Base-by-base conservation (phyloP, 1,139 yeast genomes). In the Hanseniaspora sp. region DNA sequence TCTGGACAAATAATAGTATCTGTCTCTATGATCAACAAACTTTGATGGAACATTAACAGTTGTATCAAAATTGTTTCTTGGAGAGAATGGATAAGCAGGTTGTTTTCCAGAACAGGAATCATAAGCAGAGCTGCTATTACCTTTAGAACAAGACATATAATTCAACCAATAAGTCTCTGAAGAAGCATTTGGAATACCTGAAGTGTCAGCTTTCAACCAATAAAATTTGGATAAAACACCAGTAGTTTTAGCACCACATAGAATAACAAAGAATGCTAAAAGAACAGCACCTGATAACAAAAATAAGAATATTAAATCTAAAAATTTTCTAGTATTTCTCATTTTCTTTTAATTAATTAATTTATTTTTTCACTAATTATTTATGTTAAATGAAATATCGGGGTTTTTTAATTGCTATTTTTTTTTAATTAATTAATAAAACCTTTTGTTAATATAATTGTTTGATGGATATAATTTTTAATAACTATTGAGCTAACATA, bases 151-250 rank as follows among this genome's bases (percentile, higher is more conserved):
- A 58, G 73, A 64, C 52, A 76, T 74, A 68, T 84, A 86, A 61
- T 74, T 72, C n/a, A 87, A 83, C 95, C 95, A 86, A 66, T 86
- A 74, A 4, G 82, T 73, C 37, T 68, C 62, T 29, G 65, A 60
- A 5, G 69, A 64, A 31, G 83, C 79, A 46, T 76, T 75, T 12
- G 74, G 64, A 55, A 82, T 76, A 17, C 68, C 69, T n/a, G 76
- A 67, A 33, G 94, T 82, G 58, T 80, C 80, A 18, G 85, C 88
- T 63, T 82, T 73, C 40, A 86, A 69, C 83, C 86, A 85, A 69
- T 80, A 85, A 67, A 84, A 80, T 57, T 73, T 68, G 56, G 74
- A 73, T 56, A 84, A 64, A 1, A 80, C 76, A 6, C 75, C 70
- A 13, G 64, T 60, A 28, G 71, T 68, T 37, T 73, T 69, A 28